Percentiles rank a stretch among this genome's conserved stretches.
Evolutionary conservation across 345 rosid species (phyloP).

Genomic region (rapeseed (Brassica napus)): DNA sequence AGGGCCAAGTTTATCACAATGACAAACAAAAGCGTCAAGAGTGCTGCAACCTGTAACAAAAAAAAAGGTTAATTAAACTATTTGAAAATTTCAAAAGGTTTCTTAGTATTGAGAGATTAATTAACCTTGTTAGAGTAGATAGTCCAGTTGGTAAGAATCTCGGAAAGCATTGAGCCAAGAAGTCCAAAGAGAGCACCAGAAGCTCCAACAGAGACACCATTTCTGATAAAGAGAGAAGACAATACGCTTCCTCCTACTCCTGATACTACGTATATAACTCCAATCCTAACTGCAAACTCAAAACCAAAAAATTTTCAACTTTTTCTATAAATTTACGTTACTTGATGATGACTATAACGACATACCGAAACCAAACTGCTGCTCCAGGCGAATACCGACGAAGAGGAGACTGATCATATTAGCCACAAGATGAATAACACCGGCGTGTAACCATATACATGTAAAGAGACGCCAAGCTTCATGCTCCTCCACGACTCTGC

Average conservation of each 20-base stretch:
- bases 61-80: not conserved
- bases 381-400: conserved; percentile 91
- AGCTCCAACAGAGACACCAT: conserved; percentile 85
- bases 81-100: not conserved
- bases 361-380: conserved; percentile 90
- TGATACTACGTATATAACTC: conserved; percentile 60
- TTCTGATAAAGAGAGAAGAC: conserved; percentile 65
- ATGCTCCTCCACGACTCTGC: conserved; percentile 57
- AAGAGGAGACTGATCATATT: conserved; percentile 85
- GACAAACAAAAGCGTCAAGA: conserved; percentile 70
- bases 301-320: not conserved
- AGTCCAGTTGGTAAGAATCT: conserved; percentile 86
- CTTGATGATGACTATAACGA: not conserved
- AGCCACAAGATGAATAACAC: conserved; percentile 70
- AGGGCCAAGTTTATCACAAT: conserved; percentile 66
- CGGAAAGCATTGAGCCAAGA: conserved; percentile 97
- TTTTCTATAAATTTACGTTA: not conserved
- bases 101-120: not conserved
- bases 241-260: conserved; percentile 83
- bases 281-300: conserved; percentile 65
- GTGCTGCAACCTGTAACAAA: conserved; percentile 61
- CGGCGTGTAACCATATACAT: conserved; percentile 94
- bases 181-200: conserved; percentile 97
- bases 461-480: conserved; percentile 90
- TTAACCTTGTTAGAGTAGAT: conserved; percentile 80